Percentiles rank a stretch among this genome's conserved stretches.
Conservation (phyloP, 2,329 filamentous ascomycete species). For the Karstenula rhodostoma region DNA sequence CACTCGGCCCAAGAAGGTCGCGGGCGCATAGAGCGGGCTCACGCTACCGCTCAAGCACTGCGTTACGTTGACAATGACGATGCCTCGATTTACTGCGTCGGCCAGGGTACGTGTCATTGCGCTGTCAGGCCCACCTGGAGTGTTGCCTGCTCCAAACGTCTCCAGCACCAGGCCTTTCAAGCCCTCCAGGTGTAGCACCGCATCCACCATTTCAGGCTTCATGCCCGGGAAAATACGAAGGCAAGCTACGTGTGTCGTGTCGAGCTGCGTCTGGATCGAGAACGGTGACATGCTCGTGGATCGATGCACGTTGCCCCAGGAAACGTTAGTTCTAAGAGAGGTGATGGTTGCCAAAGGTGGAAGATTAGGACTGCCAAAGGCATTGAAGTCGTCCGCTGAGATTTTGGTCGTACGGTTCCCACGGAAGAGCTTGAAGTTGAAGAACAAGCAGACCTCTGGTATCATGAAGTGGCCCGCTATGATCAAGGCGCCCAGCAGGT, state of each 20-base stretch:
- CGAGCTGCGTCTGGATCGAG: slow-evolving; percentile 75
- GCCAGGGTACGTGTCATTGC: slow-evolving; percentile 80
- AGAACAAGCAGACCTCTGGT: slow-evolving; percentile 92
- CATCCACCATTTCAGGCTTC: slow-evolving; percentile 90
- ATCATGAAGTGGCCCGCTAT: slow-evolving; percentile 93
- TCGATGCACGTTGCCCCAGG: slow-evolving; percentile 79
- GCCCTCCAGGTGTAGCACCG: slow-evolving; percentile 77
- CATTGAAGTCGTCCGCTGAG: slow-evolving; percentile 83
- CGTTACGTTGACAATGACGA: slow-evolving; percentile 89
- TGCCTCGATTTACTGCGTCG: slow-evolving; percentile 78
- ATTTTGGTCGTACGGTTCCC: slow-evolving; percentile 90
- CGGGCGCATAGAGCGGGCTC: slow-evolving; percentile 53
- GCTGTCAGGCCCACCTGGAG: slow-evolving; percentile 81
- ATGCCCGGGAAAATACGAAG: slow-evolving; percentile 92
- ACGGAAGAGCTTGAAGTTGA: slow-evolving; percentile 88
- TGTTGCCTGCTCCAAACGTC: slow-evolving; percentile 93
- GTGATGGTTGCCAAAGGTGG: slow-evolving; percentile 83
- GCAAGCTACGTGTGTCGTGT: slow-evolving; percentile 89
- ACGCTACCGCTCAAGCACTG: slow-evolving; percentile 72
- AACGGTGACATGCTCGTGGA: slow-evolving; percentile 79
- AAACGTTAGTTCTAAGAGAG: slow-evolving; percentile 79
- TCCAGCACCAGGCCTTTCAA: slow-evolving; percentile 85
- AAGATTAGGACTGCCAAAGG: slow-evolving; percentile 88
- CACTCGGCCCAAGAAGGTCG: slow-evolving; percentile 75
- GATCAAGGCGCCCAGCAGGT: slow-evolving; percentile 85